Base-by-base conservation (phyloP, 495 filamentous ascomycete species). In the Emericellopsis terricola region DNA sequence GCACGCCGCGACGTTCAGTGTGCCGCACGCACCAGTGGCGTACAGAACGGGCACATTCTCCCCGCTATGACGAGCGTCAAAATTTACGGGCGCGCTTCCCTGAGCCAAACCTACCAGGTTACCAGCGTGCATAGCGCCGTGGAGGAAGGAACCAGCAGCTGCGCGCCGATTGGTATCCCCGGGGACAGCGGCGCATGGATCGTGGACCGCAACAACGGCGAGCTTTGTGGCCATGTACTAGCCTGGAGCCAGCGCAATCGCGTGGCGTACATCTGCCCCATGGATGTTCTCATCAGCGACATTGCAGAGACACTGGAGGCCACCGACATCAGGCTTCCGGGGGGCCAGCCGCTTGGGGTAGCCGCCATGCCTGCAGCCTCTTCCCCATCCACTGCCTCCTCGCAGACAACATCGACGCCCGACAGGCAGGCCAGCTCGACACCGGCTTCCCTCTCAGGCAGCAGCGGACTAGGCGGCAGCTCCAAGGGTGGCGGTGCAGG, bases 121-220 rank as follows among this genome's bases (percentile, higher is more conserved):
- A 66, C 67, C 29, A 78, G 78, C 24, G 69, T 67, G 28, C 38
- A 26, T 26, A 40, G 34, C 29, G 41, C 37, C n/a, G 33, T 32
- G 16, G 35, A 14, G 37, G 3, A 27, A 37, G n/a, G n/a, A n/a
- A n/a, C n/a, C n/a, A 19, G 44, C 28, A 15, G 41, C 40, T 21
- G 37, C 41, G 1, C 41, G 1, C 43, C 59, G 8, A 55, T 70
- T 34, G 65, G 65, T n/a, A 76, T 84, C 27, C 83, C 82, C 15
- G 87, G 87, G 14, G 86, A 96, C 49, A 86, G 78, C 8, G 87
- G 87, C 11, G 84, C 87, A 13, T 94, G 87, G 87, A 69, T 96
- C 11, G 75, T 94, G 37, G 81, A 91, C 41, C 79, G 82, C 37
- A 64, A 69, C 5, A 61, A 71, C 13, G 82, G 82, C n/a, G 69